Percentiles rank a stretch among this genome's conserved stretches.
Evolutionary conservation across 768 basidiomycete genomes (phyloP).

Genomic region (Tricholoma terreum): DNA sequence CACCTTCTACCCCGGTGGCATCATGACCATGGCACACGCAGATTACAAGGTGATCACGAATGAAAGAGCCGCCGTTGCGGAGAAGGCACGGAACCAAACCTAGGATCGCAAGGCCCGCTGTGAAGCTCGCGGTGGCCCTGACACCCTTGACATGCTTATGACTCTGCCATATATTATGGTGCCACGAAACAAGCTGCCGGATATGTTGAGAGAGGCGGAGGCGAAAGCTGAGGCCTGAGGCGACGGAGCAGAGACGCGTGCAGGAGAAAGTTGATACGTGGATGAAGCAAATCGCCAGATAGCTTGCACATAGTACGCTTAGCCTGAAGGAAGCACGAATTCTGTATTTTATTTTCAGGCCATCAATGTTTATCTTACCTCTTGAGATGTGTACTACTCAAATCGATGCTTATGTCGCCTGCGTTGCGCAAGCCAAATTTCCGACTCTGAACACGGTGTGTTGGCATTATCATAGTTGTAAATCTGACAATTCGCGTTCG

Average conservation of each 20-base stretch:
- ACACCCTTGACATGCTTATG: constrained; percentile 10
- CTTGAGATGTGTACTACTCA: background rate
- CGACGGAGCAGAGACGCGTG: constrained; percentile 9
- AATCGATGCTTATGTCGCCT: background rate
- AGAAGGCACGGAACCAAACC: background rate
- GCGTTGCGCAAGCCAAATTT: too few species aligned
- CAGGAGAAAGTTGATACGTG: constrained; percentile 15
- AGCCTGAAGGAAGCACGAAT: background rate
- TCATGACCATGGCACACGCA: background rate
- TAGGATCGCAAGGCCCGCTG: background rate
- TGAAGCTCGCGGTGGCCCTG: constrained; percentile 4
- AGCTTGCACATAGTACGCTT: background rate
- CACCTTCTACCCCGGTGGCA: background rate
- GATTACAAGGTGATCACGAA: constrained; percentile 2
- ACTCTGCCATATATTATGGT: constrained; percentile 12
- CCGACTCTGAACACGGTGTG: too few species aligned
- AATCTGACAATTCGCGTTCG: too few species aligned
- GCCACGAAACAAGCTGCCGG: constrained; percentile 9
- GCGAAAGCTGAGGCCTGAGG: constrained; percentile 9
- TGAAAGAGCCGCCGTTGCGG: background rate
- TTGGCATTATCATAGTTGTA: too few species aligned
- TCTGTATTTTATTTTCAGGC: background rate
- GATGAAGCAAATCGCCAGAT: constrained; percentile 1
- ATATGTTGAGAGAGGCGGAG: constrained; percentile 8
- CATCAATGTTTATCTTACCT: background rate